These are phyloP conservation scores for Saccharum officinarum DNA, from an alignment of 176 grass and related monocot species.

Conservation along the genomic window DNA sequence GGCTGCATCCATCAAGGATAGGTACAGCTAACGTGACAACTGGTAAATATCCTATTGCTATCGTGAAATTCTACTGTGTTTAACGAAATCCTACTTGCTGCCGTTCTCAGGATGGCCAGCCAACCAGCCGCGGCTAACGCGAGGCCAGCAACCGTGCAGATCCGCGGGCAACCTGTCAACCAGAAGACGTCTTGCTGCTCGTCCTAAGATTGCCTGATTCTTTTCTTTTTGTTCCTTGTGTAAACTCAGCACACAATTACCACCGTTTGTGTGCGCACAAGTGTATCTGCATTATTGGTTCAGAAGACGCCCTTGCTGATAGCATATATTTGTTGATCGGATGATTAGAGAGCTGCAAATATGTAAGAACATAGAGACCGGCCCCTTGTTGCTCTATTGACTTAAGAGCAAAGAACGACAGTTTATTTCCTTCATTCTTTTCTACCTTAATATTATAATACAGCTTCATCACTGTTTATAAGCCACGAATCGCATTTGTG, in stretches of 20 bases:
- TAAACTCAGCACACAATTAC: not conserved
- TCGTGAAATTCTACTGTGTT: not conserved
- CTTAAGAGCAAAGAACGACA: not conserved
- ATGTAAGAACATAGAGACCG: not conserved
- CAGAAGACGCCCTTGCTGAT: not conserved
- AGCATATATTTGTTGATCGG: not conserved
- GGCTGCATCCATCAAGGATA: conserved; percentile 66
- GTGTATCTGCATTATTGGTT: conserved; percentile 30
- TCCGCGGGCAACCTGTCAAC: conserved; percentile 62
- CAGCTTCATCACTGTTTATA: not conserved
- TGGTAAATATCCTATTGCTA: not conserved
- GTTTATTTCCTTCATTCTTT: not conserved
- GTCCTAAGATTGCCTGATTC: conserved; percentile 30
- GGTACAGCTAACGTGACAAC: conserved; percentile 16
- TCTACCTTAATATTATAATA: not conserved
- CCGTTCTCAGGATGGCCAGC: conserved; percentile 71
- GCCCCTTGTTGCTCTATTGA: not conserved
- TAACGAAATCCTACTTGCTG: not conserved
- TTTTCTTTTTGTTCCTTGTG: not conserved
- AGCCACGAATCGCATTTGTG: not conserved
- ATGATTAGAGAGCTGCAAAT: conserved; percentile 16
- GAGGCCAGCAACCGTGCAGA: conserved; percentile 61
- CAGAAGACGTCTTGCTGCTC: conserved; percentile 70
- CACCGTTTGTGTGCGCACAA: not conserved
- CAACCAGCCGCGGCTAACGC: conserved; percentile 55